Evolutionary conservation across 2,329 filamentous ascomycete species (phyloP).

Genomic region (Ambrosiella xylebori): DNA sequence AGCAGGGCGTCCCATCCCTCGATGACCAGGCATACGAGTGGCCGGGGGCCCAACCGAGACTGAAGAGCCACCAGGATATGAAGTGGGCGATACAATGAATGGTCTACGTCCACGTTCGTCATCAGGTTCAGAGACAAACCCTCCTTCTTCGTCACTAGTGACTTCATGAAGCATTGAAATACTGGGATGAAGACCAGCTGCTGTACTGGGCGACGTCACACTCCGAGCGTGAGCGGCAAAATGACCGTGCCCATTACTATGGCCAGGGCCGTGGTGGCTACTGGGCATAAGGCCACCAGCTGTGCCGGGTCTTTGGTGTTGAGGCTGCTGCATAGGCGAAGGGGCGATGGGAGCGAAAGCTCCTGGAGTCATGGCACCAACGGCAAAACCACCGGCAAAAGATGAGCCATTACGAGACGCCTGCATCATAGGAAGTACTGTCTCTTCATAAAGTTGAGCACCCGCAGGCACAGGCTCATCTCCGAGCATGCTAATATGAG

Average conservation of each 20-base stretch:
- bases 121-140: slow-evolving; percentile 66
- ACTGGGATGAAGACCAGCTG: slow-evolving; percentile 33
- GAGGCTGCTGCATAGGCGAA: slow-evolving; percentile 74
- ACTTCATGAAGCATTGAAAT: slow-evolving; percentile 27
- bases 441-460: slow-evolving; percentile 78
- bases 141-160: slow-evolving; percentile 61
- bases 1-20: not conserved
- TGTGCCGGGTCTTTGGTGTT: slow-evolving; percentile 29
- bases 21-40: not conserved
- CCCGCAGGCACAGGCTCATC: slow-evolving; percentile 32
- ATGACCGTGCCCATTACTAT: slow-evolving; percentile 1
- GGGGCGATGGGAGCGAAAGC: not conserved
- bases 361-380: not conserved
- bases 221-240: slow-evolving; percentile 48
- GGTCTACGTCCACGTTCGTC: slow-evolving; percentile 25
- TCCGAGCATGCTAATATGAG: slow-evolving; percentile 17
- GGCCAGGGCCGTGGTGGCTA: slow-evolving; percentile 26
- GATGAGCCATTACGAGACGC: not conserved
- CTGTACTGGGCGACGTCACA: slow-evolving; percentile 60
- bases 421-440: slow-evolving; percentile 66
- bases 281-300: not conserved
- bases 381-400: slow-evolving; percentile 2
- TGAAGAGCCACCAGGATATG: slow-evolving; percentile 15
- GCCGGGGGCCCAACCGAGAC: not conserved
- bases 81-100: slow-evolving; percentile 20